These are phyloP conservation scores for Parmelia sp. DNA, from an alignment of 495 filamentous ascomycete species.

Conservation along the genomic window DNA sequence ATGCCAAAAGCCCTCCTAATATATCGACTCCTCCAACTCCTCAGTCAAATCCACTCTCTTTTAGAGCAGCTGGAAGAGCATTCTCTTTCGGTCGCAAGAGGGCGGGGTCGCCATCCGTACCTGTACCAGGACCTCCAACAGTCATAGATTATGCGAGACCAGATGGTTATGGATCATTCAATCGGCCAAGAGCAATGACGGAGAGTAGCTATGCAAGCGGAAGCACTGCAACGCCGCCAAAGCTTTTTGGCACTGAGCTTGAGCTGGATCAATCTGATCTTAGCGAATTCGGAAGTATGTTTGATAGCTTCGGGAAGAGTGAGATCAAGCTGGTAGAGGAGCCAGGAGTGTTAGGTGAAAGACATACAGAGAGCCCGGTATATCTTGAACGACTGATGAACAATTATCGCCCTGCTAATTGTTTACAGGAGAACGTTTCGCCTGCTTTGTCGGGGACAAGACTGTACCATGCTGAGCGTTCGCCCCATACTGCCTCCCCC, in stretches of 20 bases:
- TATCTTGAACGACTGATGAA: slow-evolving; percentile 27
- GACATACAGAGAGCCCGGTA: slow-evolving; percentile 30
- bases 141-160: slow-evolving; percentile 26
- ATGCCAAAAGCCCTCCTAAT: slow-evolving; percentile 47
- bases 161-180: slow-evolving; percentile 36
- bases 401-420: neutral
- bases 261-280: slow-evolving; percentile 42
- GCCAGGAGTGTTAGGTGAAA: slow-evolving; percentile 35
- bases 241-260: slow-evolving; percentile 55
- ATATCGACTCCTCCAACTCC: slow-evolving; percentile 53
- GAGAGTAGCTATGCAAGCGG: slow-evolving; percentile 45
- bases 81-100: slow-evolving; percentile 67
- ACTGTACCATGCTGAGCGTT: slow-evolving; percentile 14
- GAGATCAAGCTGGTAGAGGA: slow-evolving; percentile 45
- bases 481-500: slow-evolving; percentile 39
- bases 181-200: slow-evolving; percentile 45
- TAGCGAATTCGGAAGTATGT: slow-evolving; percentile 65
- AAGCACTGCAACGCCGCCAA: slow-evolving; percentile 66
- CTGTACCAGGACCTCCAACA: slow-evolving; percentile 33
- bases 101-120: slow-evolving; percentile 38
- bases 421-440: slow-evolving; percentile 24
- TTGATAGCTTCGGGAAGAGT: slow-evolving; percentile 54
- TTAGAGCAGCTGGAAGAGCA: slow-evolving; percentile 63
- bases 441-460: slow-evolving; percentile 26
- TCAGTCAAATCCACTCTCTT: slow-evolving; percentile 45